These are phyloP conservation scores for Peterozyma toletana DNA, from an alignment of 805 yeast genomes.

Conservation along the genomic window DNA sequence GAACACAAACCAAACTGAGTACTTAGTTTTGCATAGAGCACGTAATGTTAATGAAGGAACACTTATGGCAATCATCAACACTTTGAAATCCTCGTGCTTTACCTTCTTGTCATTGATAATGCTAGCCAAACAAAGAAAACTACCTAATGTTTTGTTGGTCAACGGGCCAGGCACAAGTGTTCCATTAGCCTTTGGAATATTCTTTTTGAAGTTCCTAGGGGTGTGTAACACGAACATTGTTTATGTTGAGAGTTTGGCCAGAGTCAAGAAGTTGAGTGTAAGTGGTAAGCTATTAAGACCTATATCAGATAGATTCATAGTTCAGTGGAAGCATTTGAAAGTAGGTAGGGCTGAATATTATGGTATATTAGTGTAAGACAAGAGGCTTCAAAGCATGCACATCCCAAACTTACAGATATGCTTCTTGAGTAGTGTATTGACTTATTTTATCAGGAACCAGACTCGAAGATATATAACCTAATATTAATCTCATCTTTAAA, in stretches of 20 bases:
- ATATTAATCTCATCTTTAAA: too few relatives aligned
- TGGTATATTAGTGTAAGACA: constrained; percentile 61
- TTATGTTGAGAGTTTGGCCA: constrained; percentile 81
- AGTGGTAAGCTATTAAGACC: constrained; percentile 71
- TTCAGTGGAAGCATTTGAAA: constrained; percentile 75
- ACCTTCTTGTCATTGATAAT: constrained; percentile 11
- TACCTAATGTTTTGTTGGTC: constrained; percentile 28
- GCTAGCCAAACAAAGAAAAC: not conserved
- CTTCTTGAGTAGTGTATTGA: too few relatives aligned
- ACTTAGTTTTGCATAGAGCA: constrained; percentile 25
- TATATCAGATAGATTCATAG: constrained; percentile 69
- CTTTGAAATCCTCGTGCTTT: constrained; percentile 22
- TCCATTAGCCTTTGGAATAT: constrained; percentile 55
- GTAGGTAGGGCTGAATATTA: constrained; percentile 62
- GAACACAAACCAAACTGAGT: constrained; percentile 13
- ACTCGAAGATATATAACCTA: too few relatives aligned
- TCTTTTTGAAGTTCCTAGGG: constrained; percentile 41
- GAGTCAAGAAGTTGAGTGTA: constrained; percentile 68
- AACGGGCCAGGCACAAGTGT: constrained; percentile 87
- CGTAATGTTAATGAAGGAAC: constrained; percentile 30
- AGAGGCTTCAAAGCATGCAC: not conserved
- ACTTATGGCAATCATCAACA: constrained; percentile 21
- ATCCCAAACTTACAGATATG: too few relatives aligned
- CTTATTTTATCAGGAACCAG: too few relatives aligned
- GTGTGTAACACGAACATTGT: constrained; percentile 48